Base-by-base conservation (phyloP, 2,329 filamentous ascomycete species). In the Cadophora gregata region DNA sequence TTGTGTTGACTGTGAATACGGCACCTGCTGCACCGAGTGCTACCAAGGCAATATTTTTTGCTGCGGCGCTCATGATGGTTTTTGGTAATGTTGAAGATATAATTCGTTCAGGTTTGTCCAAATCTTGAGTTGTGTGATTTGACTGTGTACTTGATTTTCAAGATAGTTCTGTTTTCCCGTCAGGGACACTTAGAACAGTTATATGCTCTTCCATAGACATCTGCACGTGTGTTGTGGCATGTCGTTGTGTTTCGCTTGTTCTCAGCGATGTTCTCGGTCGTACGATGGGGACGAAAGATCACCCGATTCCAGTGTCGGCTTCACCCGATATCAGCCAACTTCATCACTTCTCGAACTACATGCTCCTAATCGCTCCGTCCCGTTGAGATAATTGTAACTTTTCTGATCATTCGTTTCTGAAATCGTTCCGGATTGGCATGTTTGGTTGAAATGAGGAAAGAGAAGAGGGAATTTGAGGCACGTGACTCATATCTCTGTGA, bases 1-100 rank as follows among this genome's bases (percentile, higher is more conserved):
- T 56, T 10, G 60, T 47, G 47, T 65, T 71, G 33, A 67, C 63
- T 19, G 66, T 64, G 5, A 69, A 33, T 21, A 69, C 31, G 1
- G 70, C 71, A 24, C 67, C 70, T 10, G 65, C 61, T 4, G 68
- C 68, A n/a, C 67, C 60, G 14, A 71, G 29, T 19, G 71, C 67
- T 16, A 69, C 56, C 12, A 72, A 36, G 42, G 65, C 62, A 7
- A 68, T 27, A n/a, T 66, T 70, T 27, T 62, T 67, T 8, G 59
- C 62, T 19, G 59, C 62, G 33, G 47, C 55, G 10, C 42, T 56
- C 65, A 64, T 64, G 59, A 48, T 61, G n/a, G 21, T 1, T 19
- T 42, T 42, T 42, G 38, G 38, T 42, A 16, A 16, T 42, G 14
- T 16, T 42, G 3, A 16, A 19, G 12, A 16, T 16, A 8, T 61